Conservation (phyloP, 805 yeast species). For the Candida insectorum region DNA sequence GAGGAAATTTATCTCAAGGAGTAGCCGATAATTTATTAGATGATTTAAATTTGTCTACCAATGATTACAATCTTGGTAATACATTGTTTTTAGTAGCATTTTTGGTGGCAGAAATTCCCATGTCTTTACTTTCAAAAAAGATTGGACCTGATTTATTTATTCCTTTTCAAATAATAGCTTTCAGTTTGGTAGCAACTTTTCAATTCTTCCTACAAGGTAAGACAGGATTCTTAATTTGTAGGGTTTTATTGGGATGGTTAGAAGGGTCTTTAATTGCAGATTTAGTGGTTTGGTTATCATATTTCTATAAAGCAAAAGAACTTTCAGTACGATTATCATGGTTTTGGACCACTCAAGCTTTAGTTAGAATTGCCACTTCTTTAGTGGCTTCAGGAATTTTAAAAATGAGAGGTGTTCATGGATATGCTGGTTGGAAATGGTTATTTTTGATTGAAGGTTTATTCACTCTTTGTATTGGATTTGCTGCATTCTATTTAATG, state of each 20-base stretch:
- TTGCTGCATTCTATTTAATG: slow-evolving; percentile 42
- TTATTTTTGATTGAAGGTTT: slow-evolving; percentile 63
- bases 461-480: slow-evolving; percentile 51
- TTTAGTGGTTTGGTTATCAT: slow-evolving; percentile 58
- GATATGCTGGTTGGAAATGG: slow-evolving; percentile 50
- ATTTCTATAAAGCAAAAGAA: slow-evolving; percentile 60
- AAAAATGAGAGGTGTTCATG: slow-evolving; percentile 10
- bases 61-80: slow-evolving; percentile 57
- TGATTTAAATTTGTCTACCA: slow-evolving; percentile 52
- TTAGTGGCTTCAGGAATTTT: slow-evolving; percentile 15
- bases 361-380: slow-evolving; percentile 23
- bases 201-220: slow-evolving; percentile 45
- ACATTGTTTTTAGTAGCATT: slow-evolving; percentile 54
- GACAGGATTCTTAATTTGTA: slow-evolving; percentile 43
- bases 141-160: slow-evolving; percentile 63
- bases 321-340: slow-evolving; percentile 53
- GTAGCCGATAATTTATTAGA: slow-evolving; percentile 52
- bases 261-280: slow-evolving; percentile 75
- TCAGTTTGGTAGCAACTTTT: slow-evolving; percentile 54
- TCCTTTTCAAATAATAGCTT: slow-evolving; percentile 52
- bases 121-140: slow-evolving; percentile 59
- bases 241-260: slow-evolving; percentile 51
- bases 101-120: slow-evolving; percentile 58
- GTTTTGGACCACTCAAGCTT: slow-evolving; percentile 56
- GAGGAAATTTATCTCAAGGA: slow-evolving; percentile 57